These are phyloP conservation scores for Withania somnifera DNA, from an alignment of 305 asterid genomes.

Conservation along the genomic window DNA sequence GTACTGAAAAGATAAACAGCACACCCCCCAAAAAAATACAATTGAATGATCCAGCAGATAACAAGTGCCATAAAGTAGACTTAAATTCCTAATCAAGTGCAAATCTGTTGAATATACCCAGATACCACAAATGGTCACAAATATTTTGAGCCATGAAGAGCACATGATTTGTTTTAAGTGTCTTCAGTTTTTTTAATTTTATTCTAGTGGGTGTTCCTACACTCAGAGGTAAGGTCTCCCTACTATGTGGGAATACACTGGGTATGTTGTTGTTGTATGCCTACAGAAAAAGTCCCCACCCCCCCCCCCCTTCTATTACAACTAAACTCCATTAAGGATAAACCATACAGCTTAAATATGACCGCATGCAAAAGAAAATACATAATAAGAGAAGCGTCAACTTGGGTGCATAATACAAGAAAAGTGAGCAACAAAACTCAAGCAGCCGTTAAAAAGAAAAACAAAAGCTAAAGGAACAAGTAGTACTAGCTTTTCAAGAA, in stretches of 20 bases:
- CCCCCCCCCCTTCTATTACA: background rate
- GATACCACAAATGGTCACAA: background rate
- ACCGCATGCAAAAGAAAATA: background rate
- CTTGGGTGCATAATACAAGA: background rate
- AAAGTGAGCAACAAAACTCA: background rate
- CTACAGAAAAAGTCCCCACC: background rate
- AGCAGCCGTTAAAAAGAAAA: background rate
- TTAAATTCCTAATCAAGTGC: background rate
- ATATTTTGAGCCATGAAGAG: background rate
- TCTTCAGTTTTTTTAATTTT: background rate
- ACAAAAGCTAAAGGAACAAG: background rate
- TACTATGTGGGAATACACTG: no score
- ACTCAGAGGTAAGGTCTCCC: no score
- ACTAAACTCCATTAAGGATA: background rate
- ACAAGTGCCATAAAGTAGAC: background rate
- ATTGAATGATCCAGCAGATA: background rate
- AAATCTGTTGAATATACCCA: background rate
- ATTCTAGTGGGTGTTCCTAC: background rate
- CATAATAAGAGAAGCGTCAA: background rate
- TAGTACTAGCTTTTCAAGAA: background rate
- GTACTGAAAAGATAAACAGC: background rate
- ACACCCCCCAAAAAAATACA: background rate
- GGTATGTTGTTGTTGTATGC: no score
- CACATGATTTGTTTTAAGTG: background rate
- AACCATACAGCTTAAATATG: background rate